Percentiles rank a stretch among this genome's conserved stretches.
phyloP scores from a whole-genome alignment of 352 stramenopile species.

The Pythium sp. region DNA sequence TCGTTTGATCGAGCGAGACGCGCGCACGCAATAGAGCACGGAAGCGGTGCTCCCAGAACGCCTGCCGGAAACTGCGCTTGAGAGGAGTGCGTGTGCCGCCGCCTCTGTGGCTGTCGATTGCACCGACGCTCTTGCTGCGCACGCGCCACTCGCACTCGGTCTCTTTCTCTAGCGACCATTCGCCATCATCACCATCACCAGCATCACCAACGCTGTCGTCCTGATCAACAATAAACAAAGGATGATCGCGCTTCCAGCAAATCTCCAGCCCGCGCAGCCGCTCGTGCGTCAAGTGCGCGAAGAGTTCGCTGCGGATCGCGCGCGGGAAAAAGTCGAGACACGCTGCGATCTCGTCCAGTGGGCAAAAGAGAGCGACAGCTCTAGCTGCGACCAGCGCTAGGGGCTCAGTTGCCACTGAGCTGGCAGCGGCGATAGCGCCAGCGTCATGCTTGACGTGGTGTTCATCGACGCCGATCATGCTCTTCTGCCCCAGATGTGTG shows the following conservation, averaged over 20 bases:
- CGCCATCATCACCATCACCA: constrained; percentile 15
- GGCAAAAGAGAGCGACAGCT: constrained; percentile 27
- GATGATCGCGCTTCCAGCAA: constrained; percentile 22
- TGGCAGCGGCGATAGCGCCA: not conserved
- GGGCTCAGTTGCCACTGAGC: not conserved
- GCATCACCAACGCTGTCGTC: constrained; percentile 16
- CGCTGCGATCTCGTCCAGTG: constrained; percentile 34
- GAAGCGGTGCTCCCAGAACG: constrained; percentile 65
- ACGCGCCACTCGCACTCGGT: constrained; percentile 17
- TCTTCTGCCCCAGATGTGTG: not conserved
- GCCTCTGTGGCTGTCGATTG: not conserved
- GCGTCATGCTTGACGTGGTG: not conserved
- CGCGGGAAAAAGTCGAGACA: constrained; percentile 44
- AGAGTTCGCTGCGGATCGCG: constrained; percentile 38
- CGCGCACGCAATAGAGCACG: constrained; percentile 40
- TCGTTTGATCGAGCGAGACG: constrained; percentile 11
- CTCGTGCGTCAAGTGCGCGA: constrained; percentile 36
- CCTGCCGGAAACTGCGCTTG: constrained; percentile 34
- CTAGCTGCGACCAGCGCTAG: constrained; percentile 32
- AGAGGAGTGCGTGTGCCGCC: constrained; percentile 8
- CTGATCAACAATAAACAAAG: not conserved
- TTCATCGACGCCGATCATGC: not conserved
- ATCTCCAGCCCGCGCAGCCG: constrained; percentile 51
- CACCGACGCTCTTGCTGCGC: constrained; percentile 10
- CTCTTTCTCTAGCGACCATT: constrained; percentile 18